A percentile compares a stretch with the other conserved stretches of the same genome.
These are phyloP conservation scores for Lunularia cruciata DNA, from an alignment of 225 moss, liverwort and hornwort species.

Conservation along the genomic window DNA sequence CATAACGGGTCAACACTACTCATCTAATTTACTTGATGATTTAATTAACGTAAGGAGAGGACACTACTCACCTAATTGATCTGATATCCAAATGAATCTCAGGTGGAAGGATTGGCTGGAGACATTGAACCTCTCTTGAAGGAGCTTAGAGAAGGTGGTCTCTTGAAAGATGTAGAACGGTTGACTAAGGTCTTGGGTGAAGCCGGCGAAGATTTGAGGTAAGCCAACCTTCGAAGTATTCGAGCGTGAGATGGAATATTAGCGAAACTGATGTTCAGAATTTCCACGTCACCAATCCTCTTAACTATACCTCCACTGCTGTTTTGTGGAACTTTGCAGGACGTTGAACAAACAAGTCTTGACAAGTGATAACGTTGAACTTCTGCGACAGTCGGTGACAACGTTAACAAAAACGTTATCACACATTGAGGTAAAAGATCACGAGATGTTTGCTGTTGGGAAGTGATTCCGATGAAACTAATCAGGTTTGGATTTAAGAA, in stretches of 20 bases:
- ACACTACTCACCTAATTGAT: no score
- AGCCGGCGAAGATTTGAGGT: slow-evolving; percentile 55
- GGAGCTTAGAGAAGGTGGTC: slow-evolving; percentile 44
- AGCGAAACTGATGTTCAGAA: background rate
- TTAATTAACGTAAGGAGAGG: no score
- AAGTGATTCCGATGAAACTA: no score
- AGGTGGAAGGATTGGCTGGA: slow-evolving; percentile 53
- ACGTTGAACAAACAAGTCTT: slow-evolving; percentile 76
- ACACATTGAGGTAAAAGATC: slow-evolving; percentile 76
- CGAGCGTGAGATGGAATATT: background rate
- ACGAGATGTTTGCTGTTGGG: no score
- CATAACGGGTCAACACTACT: background rate
- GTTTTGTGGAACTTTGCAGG: slow-evolving; percentile 39
- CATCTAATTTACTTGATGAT: no score
- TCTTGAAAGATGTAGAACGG: slow-evolving; percentile 51
- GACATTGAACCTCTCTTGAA: slow-evolving; percentile 57
- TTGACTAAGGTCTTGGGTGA: slow-evolving; percentile 48
- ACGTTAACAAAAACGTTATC: slow-evolving; percentile 89
- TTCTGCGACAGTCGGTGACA: slow-evolving; percentile 79
- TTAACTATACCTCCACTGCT: background rate
- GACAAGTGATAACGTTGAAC: slow-evolving; percentile 83
- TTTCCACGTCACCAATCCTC: no score
- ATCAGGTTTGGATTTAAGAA: no score
- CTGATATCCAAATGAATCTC: slow-evolving; percentile 3
- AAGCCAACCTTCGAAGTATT: background rate